Percentiles rank a stretch among this genome's conserved stretches.
Conservation (phyloP, 2,329 filamentous ascomycete species). For the Arthrobotrys musiformis region DNA sequence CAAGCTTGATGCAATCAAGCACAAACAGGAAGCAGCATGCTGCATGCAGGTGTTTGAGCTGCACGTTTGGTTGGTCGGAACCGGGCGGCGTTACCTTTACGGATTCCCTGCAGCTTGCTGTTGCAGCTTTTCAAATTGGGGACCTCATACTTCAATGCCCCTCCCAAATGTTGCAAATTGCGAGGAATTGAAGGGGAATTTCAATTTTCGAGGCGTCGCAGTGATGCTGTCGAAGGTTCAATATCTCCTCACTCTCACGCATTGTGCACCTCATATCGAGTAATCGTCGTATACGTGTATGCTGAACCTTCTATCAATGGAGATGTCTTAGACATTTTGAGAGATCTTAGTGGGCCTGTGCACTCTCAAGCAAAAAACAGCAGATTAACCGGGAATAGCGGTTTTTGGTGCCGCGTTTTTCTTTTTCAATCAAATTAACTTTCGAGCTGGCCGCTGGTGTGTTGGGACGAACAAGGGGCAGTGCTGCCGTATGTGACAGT, state of each 20-base stretch:
- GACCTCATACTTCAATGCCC: conserved; percentile 16
- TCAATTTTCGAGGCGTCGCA: conserved; percentile 7
- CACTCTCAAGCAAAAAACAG: conserved; percentile 17
- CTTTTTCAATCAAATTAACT: conserved; percentile 20
- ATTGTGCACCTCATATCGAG: conserved; percentile 33
- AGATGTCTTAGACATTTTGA: conserved; percentile 52
- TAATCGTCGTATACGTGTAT: conserved; percentile 6
- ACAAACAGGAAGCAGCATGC: conserved; percentile 26
- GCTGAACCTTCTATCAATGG: conserved; percentile 50
- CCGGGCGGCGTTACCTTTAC: conserved; percentile 16
- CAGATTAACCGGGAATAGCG: conserved; percentile 42
- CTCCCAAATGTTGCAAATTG: conserved; percentile 22
- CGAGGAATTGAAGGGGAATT: conserved; percentile 20
- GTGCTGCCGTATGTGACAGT: conserved; percentile 18
- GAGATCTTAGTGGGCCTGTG: conserved; percentile 41
- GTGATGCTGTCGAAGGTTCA: conserved; percentile 26
- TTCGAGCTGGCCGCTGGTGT: conserved; percentile 18
- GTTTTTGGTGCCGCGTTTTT: conserved; percentile 15
- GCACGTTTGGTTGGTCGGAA: conserved; percentile 33
- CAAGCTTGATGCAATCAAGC: conserved; percentile 27
- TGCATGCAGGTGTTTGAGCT: conserved; percentile 33
- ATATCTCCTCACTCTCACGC: conserved; percentile 46
- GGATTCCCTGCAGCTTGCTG: conserved; percentile 21
- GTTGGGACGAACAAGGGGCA: conserved; percentile 26
- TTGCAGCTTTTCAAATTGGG: conserved; percentile 7